Conservation (phyloP, 177 flowering plant genomes). For the Viscum album region DNA sequence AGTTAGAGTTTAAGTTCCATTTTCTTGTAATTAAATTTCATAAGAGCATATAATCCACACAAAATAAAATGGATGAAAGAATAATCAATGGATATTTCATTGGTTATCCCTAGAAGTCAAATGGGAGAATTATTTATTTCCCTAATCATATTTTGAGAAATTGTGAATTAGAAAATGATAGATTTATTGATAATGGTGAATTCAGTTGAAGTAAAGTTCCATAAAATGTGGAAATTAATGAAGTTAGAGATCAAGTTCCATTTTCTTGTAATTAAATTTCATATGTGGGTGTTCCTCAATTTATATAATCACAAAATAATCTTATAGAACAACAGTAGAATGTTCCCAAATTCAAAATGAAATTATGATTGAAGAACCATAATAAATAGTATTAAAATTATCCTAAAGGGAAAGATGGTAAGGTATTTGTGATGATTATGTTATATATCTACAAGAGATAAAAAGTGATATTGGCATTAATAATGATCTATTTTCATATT, state of each 20-base stretch:
- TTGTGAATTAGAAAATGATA: background rate
- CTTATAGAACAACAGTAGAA: background rate
- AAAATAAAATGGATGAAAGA: too few relatives aligned
- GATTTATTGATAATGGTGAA: background rate
- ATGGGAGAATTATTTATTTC: background rate
- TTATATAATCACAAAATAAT: too few relatives aligned
- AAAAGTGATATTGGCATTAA: too few relatives aligned
- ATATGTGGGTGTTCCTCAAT: background rate
- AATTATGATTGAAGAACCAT: background rate
- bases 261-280: too few relatives aligned
- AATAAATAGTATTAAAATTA: too few relatives aligned
- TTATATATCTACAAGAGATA: background rate
- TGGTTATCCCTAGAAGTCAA: too few relatives aligned
- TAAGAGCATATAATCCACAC: too few relatives aligned
- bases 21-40: too few relatives aligned
- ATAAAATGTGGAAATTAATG: background rate
- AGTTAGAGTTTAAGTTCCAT: too few relatives aligned
- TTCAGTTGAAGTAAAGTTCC: background rate
- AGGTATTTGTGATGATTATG: background rate
- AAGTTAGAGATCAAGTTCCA: background rate
- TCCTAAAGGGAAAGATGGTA: background rate
- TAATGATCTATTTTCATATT: background rate
- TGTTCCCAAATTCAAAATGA: background rate
- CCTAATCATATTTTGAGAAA: background rate
- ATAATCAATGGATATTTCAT: too few relatives aligned